phyloP scores from a whole-genome alignment of 345 rosid species.

The Bruguiera parviflora region DNA sequence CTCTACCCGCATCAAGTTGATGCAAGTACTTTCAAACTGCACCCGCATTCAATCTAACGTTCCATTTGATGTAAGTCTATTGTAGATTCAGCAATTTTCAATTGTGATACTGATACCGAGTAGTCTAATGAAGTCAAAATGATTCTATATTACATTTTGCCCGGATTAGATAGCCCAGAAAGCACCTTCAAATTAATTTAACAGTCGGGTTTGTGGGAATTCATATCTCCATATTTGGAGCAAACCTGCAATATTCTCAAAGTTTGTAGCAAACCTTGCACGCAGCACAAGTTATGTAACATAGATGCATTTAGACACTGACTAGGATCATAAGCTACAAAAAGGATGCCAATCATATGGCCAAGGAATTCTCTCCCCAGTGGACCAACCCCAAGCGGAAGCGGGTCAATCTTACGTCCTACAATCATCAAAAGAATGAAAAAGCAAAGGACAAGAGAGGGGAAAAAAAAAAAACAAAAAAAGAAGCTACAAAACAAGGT shows the following conservation, averaged over 20 bases:
- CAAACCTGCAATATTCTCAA: too few species aligned
- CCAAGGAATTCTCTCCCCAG: not conserved
- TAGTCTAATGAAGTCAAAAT: too few species aligned
- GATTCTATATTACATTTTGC: too few species aligned
- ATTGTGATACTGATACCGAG: too few species aligned
- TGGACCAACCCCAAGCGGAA: not conserved
- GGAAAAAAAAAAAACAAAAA: not conserved
- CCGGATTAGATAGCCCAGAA: too few species aligned
- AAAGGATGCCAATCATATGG: slow-evolving; percentile 9
- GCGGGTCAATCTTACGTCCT: slow-evolving; percentile 23
- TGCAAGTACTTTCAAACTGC: slow-evolving; percentile 8
- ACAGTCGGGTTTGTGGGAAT: too few species aligned
- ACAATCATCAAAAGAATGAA: slow-evolving; percentile 30
- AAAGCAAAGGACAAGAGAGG: not conserved
- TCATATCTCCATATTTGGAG: too few species aligned
- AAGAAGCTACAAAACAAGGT: not conserved
- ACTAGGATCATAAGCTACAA: not conserved
- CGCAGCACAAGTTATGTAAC: not conserved
- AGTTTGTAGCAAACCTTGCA: not conserved
- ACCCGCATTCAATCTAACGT: too few species aligned
- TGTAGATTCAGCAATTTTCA: too few species aligned
- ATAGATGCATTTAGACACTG: not conserved
- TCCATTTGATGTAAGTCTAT: too few species aligned
- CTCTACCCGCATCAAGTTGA: slow-evolving; percentile 4
- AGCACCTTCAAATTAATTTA: too few species aligned